phyloP scores from a whole-genome alignment of 345 rosid genomes.

The Viola odorata region DNA sequence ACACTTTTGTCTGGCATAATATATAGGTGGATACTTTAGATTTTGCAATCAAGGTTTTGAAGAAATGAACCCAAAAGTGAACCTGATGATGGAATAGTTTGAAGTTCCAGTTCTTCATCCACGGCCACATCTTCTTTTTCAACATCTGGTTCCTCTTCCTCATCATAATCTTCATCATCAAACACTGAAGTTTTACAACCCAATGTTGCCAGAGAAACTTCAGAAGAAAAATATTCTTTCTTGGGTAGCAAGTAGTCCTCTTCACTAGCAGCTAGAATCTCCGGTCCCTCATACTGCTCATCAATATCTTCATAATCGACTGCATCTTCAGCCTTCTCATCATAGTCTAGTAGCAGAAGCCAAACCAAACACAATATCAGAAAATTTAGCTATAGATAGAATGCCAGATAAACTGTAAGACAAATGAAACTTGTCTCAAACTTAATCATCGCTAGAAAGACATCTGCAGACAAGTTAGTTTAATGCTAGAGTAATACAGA shows the following conservation, averaged over 20 bases:
- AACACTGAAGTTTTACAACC: slow-evolving; percentile 45
- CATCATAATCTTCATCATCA: slow-evolving; percentile 94
- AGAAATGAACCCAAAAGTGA: slow-evolving; percentile 2
- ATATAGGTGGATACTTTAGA: too few species aligned
- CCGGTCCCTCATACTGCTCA: slow-evolving; percentile 93
- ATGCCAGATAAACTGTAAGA: not conserved
- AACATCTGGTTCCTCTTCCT: slow-evolving; percentile 61
- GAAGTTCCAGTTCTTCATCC: slow-evolving; percentile 40
- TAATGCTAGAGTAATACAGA: too few species aligned
- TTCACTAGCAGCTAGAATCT: slow-evolving; percentile 66
- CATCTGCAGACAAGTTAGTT: not conserved
- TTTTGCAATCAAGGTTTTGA: too few species aligned
- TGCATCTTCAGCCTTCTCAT: slow-evolving; percentile 90
- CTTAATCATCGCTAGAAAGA: not conserved
- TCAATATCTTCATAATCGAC: slow-evolving; percentile 93
- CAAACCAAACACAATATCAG: slow-evolving; percentile 23
- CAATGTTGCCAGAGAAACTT: slow-evolving; percentile 42
- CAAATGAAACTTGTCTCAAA: not conserved
- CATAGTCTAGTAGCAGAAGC: slow-evolving; percentile 60
- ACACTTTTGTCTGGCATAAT: too few species aligned
- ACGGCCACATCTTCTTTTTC: slow-evolving; percentile 35
- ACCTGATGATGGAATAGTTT: slow-evolving; percentile 40
- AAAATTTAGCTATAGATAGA: slow-evolving; percentile 12
- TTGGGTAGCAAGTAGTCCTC: slow-evolving; percentile 77
- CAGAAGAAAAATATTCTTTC: slow-evolving; percentile 55